Conservation (phyloP, 352 stramenopile species). For the Pythium oligandrum region DNA sequence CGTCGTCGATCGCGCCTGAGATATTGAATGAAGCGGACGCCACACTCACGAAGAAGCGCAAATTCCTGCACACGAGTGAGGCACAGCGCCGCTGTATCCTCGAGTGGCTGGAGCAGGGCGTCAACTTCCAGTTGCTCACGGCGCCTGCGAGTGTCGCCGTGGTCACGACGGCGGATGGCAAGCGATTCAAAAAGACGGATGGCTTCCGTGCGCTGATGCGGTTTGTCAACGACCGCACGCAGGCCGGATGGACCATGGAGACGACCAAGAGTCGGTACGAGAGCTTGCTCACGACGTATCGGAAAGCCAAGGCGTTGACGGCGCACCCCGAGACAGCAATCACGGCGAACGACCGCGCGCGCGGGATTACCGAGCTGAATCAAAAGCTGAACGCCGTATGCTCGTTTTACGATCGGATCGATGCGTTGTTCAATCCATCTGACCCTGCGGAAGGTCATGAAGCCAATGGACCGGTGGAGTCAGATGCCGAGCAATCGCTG, state of each 20-base stretch:
- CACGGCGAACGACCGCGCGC: slow-evolving; percentile 15
- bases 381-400: slow-evolving; percentile 24
- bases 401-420: slow-evolving; percentile 24
- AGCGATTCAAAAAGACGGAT: slow-evolving; percentile 42
- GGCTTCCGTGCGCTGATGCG: slow-evolving; percentile 44
- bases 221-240: slow-evolving; percentile 37
- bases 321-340: slow-evolving; percentile 12
- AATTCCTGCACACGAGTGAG: slow-evolving; percentile 46
- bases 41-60: slow-evolving; percentile 21
- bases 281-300: slow-evolving; percentile 43
- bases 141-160: slow-evolving; percentile 2
- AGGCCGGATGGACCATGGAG: slow-evolving; percentile 38
- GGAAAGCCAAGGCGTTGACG: slow-evolving; percentile 23
- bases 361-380: slow-evolving; percentile 8
- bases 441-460: not conserved
- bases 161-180: slow-evolving; percentile 11
- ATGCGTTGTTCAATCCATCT: slow-evolving; percentile 19
- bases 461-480: not conserved
- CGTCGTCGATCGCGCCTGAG: too few species aligned
- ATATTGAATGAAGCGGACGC: too few species aligned
- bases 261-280: slow-evolving; percentile 51
- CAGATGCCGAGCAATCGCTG: not conserved
- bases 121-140: slow-evolving; percentile 44
- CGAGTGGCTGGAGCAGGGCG: slow-evolving; percentile 46
- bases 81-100: slow-evolving; percentile 41